phyloP scores from a whole-genome alignment of 805 yeast genomes.

The Candida takata region DNA sequence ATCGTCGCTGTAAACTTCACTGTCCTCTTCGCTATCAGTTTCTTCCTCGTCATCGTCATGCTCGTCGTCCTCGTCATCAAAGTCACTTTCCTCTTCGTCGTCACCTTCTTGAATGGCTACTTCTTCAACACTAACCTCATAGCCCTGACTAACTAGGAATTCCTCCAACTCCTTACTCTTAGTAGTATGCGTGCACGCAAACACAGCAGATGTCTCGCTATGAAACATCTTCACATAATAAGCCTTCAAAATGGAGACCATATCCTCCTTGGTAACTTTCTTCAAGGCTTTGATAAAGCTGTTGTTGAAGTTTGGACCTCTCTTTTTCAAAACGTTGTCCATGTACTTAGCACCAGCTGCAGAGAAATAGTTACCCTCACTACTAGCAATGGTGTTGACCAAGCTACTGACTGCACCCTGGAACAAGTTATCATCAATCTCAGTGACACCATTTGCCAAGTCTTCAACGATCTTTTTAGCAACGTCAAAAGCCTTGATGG shows the following conservation, averaged over 20 bases:
- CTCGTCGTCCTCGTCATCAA: conserved; percentile 18
- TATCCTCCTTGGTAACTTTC: conserved; percentile 45
- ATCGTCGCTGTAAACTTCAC: conserved; percentile 1
- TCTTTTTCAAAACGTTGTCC: conserved; percentile 57
- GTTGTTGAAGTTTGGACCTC: conserved; percentile 62
- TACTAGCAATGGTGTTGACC: conserved; percentile 63
- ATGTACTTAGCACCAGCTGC: conserved; percentile 62
- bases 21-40: neutral
- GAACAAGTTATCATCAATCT: conserved; percentile 52
- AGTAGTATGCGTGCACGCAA: conserved; percentile 68
- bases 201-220: conserved; percentile 47
- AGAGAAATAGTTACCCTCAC: conserved; percentile 54
- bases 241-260: conserved; percentile 41
- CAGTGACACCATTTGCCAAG: conserved; percentile 44
- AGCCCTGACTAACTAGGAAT: conserved; percentile 50
- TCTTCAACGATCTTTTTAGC: conserved; percentile 60
- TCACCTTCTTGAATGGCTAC: conserved; percentile 23
- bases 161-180: conserved; percentile 40
- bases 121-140: conserved; percentile 51
- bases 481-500: conserved; percentile 50
- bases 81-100: conserved; percentile 13
- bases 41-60: conserved; percentile 13
- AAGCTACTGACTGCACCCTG: conserved; percentile 73
- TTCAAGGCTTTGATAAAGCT: conserved; percentile 47
- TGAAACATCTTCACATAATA: conserved; percentile 66